A percentile compares a stretch with the other conserved stretches of the same genome.
These are phyloP conservation scores for Cardamine occulta DNA, from an alignment of 345 rosid species.

Conservation along the genomic window DNA sequence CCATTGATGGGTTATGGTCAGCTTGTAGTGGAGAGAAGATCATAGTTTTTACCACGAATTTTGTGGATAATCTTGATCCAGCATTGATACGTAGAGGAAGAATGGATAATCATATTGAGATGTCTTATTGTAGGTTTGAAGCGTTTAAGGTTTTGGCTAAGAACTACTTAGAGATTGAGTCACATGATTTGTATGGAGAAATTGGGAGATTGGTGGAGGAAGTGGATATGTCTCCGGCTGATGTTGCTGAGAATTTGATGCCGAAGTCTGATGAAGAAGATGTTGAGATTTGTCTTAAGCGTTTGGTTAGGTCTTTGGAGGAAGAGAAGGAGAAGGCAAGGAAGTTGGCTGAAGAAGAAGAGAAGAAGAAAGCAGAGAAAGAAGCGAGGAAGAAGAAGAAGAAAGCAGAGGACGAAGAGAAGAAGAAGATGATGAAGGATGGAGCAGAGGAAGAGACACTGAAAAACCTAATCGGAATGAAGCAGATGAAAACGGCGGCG, in stretches of 20 bases:
- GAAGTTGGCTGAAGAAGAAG: constrained; percentile 34
- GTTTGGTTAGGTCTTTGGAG: constrained; percentile 45
- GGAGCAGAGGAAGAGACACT: too few relatives aligned
- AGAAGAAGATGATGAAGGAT: constrained; percentile 6
- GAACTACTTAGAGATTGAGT: constrained; percentile 48
- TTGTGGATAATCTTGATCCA: constrained; percentile 54
- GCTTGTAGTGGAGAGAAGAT: constrained; percentile 55
- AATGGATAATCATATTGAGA: constrained; percentile 58
- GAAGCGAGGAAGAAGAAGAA: constrained; percentile 28
- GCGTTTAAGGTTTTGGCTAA: constrained; percentile 55
- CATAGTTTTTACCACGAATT: constrained; percentile 53
- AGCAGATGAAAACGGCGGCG: too few relatives aligned
- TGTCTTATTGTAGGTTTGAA: constrained; percentile 52
- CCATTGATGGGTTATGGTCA: constrained; percentile 61
- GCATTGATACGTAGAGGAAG: constrained; percentile 58
- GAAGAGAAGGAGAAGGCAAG: constrained; percentile 40
- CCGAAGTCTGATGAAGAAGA: constrained; percentile 43
- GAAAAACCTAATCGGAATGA: background rate
- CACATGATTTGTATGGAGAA: constrained; percentile 37
- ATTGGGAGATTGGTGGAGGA: constrained; percentile 37
- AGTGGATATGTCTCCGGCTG: constrained; percentile 47
- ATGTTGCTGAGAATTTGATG: constrained; percentile 59
- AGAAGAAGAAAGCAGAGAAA: background rate
- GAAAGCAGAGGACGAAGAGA: constrained; percentile 12
- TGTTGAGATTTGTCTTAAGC: constrained; percentile 43